These are phyloP conservation scores for Penicillium decumbens DNA, from an alignment of 2,329 filamentous ascomycete species.

Conservation along the genomic window DNA sequence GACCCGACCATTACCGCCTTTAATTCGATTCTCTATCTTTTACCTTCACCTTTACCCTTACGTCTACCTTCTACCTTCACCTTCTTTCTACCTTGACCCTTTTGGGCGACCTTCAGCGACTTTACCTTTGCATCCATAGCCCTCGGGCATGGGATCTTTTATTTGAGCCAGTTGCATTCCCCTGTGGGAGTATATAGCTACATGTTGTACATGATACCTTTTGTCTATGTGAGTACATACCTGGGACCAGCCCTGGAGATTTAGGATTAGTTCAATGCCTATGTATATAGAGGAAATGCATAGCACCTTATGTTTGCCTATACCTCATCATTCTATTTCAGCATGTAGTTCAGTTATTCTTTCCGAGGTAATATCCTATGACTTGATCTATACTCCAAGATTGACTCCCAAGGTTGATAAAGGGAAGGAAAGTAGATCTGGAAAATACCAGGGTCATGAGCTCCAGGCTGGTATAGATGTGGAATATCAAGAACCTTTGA, in stretches of 20 bases:
- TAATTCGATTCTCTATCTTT: slow-evolving; percentile 1
- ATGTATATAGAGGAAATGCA: slow-evolving; percentile 11
- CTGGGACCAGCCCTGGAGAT: not conserved
- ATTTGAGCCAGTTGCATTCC: slow-evolving; percentile 24
- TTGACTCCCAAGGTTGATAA: too few species aligned
- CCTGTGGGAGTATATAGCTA: slow-evolving; percentile 29
- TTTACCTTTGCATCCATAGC: slow-evolving; percentile 21
- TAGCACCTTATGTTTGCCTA: slow-evolving; percentile 1
- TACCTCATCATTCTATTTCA: not conserved
- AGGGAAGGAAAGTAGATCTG: too few species aligned
- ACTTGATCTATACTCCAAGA: too few species aligned
- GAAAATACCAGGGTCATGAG: too few species aligned
- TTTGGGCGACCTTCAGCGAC: slow-evolving; percentile 15
- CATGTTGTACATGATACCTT: slow-evolving; percentile 37
- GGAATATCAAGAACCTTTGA: too few species aligned
- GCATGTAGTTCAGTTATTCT: too few species aligned
- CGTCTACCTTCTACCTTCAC: not conserved
- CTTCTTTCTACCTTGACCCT: slow-evolving; percentile 2
- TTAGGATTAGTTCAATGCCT: not conserved
- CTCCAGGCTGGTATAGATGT: too few species aligned
- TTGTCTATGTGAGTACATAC: slow-evolving; percentile 15
- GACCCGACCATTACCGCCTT: slow-evolving; percentile 6
- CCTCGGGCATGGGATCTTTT: slow-evolving; percentile 15
- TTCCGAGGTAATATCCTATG: too few species aligned
- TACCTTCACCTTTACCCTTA: not conserved